phyloP scores from a whole-genome alignment of 495 filamentous ascomycete genomes.

The Rhizodiscina lignyota region DNA sequence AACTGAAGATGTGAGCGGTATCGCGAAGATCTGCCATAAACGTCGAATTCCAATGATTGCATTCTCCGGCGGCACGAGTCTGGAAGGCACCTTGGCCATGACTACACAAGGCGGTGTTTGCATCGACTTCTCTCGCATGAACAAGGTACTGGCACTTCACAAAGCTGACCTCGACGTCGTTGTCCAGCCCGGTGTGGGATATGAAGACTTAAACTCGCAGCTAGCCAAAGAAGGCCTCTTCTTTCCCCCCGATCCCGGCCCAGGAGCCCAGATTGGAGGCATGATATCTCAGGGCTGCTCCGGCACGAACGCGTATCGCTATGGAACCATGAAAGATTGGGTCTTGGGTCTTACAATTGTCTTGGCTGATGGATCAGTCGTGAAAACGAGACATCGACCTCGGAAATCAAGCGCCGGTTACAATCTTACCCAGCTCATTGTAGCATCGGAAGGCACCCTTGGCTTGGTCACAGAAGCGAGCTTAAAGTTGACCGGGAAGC shows the following conservation, averaged over 20 bases:
- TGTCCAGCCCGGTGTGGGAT: slow-evolving; percentile 80
- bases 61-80: slow-evolving; percentile 65
- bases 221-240: slow-evolving; percentile 65
- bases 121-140: slow-evolving; percentile 81
- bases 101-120: slow-evolving; percentile 72
- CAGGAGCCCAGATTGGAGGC: slow-evolving; percentile 30
- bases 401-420: slow-evolving; percentile 68
- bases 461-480: slow-evolving; percentile 64
- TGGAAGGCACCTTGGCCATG: slow-evolving; percentile 82
- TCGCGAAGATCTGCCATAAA: slow-evolving; percentile 68
- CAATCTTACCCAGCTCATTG: slow-evolving; percentile 59
- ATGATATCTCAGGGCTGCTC: slow-evolving; percentile 69
- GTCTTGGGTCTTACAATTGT: slow-evolving; percentile 69
- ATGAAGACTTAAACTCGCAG: slow-evolving; percentile 74
- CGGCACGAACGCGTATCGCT: slow-evolving; percentile 66
- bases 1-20: slow-evolving; percentile 64
- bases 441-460: slow-evolving; percentile 64
- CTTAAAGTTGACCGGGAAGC: slow-evolving; percentile 57
- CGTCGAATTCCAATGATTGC: slow-evolving; percentile 62
- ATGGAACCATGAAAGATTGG: slow-evolving; percentile 82
- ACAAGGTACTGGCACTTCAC: slow-evolving; percentile 61
- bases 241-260: slow-evolving; percentile 73
- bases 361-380: slow-evolving; percentile 58
- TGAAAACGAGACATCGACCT: slow-evolving; percentile 59
- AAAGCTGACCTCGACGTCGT: slow-evolving; percentile 66